Conservation (phyloP, 2,329 filamentous ascomycete genomes). For the Fusarium pseudoanthophilum region DNA sequence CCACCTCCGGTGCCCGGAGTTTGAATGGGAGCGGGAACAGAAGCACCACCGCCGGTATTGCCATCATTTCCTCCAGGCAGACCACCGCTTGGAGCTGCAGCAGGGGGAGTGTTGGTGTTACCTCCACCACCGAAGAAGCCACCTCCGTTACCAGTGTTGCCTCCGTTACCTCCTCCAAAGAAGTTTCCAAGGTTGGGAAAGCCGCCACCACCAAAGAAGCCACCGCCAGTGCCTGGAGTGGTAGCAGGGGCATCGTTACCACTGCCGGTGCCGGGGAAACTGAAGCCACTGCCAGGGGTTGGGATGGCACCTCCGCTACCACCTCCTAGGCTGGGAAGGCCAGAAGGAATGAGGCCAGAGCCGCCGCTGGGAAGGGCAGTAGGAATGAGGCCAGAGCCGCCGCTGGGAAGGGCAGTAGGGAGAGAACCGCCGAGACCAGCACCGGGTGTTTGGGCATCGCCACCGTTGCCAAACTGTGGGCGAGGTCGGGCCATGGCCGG, state of each 20-base stretch:
- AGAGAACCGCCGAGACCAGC: constrained; percentile 18
- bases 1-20: constrained; percentile 4
- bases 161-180: constrained; percentile 1
- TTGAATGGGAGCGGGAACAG: background rate
- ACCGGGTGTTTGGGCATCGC: constrained; percentile 21
- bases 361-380: constrained; percentile 16
- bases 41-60: background rate
- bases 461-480: constrained; percentile 24
- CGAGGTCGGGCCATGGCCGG: constrained; percentile 35
- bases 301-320: background rate
- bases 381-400: constrained; percentile 14
- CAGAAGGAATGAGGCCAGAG: constrained; percentile 8
- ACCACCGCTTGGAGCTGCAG: constrained; percentile 5
- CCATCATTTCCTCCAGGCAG: constrained; percentile 5
- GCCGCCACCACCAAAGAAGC: background rate
- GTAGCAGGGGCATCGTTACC: background rate
- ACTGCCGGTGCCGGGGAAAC: background rate
- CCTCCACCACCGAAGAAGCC: background rate
- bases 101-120: background rate
- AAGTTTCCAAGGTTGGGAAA: constrained; percentile 2
- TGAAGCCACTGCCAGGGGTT: constrained; percentile 4
- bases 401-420: constrained; percentile 15
- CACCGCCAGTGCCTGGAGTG: constrained; percentile 1
- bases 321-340: constrained; percentile 3
- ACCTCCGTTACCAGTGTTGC: constrained; percentile 2